Percentiles rank a stretch among this genome's conserved stretches.
Conservation (phyloP, 108 stramenopile genomes). For the Conticribra guillardii region DNA sequence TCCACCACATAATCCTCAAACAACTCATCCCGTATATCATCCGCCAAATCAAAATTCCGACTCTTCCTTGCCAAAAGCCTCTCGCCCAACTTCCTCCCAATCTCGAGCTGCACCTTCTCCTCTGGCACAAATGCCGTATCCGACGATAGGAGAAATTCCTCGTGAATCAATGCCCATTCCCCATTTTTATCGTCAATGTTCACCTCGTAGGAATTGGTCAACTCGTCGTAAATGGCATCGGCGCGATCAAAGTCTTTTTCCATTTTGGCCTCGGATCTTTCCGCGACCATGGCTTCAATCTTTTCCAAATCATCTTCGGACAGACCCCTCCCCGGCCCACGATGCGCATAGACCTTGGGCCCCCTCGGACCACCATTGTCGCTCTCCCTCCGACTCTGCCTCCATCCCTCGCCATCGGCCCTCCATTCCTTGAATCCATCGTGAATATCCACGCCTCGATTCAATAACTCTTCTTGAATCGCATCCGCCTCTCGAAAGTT, state of each 20-base stretch:
- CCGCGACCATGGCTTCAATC: constrained; percentile 33
- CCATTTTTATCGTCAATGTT: constrained; percentile 52
- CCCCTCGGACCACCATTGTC: constrained; percentile 9
- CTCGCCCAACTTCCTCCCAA: constrained; percentile 44
- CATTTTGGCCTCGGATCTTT: constrained; percentile 45
- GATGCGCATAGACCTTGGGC: constrained; percentile 31
- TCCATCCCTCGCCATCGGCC: constrained; percentile 48
- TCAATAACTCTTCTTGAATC: constrained; percentile 30
- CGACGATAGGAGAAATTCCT: constrained; percentile 37
- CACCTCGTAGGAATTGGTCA: constrained; percentile 37
- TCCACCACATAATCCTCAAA: constrained; percentile 43
- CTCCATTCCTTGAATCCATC: constrained; percentile 53
- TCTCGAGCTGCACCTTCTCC: constrained; percentile 18
- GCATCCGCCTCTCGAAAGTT: constrained; percentile 46
- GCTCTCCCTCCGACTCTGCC: constrained; percentile 1
- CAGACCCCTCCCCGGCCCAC: constrained; percentile 39
- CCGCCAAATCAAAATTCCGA: constrained; percentile 59
- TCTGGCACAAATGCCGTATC: constrained; percentile 38
- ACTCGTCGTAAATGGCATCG: constrained; percentile 51
- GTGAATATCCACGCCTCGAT: constrained; percentile 29
- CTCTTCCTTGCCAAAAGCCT: constrained; percentile 56
- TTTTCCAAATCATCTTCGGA: constrained; percentile 28
- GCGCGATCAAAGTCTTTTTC: constrained; percentile 46
- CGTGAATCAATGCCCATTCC: constrained; percentile 39
- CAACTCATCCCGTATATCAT: constrained; percentile 62